These are phyloP conservation scores for Coniochaeta sp. DNA, from an alignment of 2,329 filamentous ascomycete genomes.

Conservation along the genomic window DNA sequence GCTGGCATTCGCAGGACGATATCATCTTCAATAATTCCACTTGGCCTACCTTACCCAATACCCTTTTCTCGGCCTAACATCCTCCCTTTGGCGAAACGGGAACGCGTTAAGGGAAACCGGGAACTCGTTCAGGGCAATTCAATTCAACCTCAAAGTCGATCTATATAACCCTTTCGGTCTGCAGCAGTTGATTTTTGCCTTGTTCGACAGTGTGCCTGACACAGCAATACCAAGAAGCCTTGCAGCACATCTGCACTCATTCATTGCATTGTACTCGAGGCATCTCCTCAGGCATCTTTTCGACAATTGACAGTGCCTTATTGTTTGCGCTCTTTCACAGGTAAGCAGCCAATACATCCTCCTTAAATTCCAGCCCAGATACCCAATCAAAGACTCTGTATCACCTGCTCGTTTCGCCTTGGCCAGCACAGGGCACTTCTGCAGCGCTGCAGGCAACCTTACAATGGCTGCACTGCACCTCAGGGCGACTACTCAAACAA, in stretches of 20 bases:
- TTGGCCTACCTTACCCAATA: background rate
- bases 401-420: background rate
- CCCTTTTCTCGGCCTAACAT: background rate
- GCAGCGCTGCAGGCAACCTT: background rate
- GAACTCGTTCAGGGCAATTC: background rate
- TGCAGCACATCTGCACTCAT: background rate
- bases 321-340: slow-evolving; percentile 1
- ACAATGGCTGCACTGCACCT: background rate
- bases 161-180: background rate
- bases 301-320: background rate
- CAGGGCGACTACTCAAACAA: slow-evolving; percentile 2
- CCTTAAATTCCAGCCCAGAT: background rate
- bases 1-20: background rate
- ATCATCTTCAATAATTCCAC: background rate
- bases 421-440: background rate
- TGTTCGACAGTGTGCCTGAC: background rate
- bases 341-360: background rate
- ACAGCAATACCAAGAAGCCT: background rate
- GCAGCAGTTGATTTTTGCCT: background rate
- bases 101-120: no score
- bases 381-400: background rate
- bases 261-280: background rate
- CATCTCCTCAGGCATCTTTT: background rate
- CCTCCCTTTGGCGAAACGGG: background rate
- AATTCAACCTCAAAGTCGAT: background rate